Conservation (phyloP, 108 stramenopile species). For the Epithemia pelagica region DNA sequence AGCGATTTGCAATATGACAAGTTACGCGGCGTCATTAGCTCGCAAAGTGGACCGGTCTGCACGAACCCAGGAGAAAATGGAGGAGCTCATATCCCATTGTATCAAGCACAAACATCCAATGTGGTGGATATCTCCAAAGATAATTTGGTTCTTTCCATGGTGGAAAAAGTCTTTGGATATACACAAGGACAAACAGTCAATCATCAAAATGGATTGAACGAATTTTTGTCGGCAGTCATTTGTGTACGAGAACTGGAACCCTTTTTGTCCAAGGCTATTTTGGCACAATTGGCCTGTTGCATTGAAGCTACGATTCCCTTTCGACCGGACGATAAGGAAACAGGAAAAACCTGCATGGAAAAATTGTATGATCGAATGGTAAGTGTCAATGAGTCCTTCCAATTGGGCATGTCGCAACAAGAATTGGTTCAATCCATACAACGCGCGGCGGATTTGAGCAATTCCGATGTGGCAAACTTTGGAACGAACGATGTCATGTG, state of each 20-base stretch:
- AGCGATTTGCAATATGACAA: slow-evolving; percentile 24
- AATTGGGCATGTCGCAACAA: slow-evolving; percentile 22
- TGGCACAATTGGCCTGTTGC: slow-evolving; percentile 44
- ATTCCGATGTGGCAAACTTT: slow-evolving; percentile 46
- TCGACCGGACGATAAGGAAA: slow-evolving; percentile 16
- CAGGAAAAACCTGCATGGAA: slow-evolving; percentile 24
- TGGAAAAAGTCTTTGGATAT: slow-evolving; percentile 37
- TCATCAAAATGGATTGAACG: slow-evolving; percentile 37
- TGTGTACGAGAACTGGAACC: slow-evolving; percentile 29
- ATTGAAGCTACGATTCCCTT: slow-evolving; percentile 64
- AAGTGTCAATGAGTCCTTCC: slow-evolving; percentile 11
- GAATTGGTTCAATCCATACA: slow-evolving; percentile 32
- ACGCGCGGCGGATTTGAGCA: slow-evolving; percentile 28
- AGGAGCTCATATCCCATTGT: not conserved
- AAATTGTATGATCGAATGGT: slow-evolving; percentile 20
- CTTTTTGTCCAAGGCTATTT: slow-evolving; percentile 12
- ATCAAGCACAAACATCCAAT: not conserved
- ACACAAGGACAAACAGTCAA: slow-evolving; percentile 23
- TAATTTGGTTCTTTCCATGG: slow-evolving; percentile 20
- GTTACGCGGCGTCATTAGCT: slow-evolving; percentile 18
- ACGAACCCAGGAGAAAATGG: slow-evolving; percentile 3
- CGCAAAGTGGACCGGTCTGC: slow-evolving; percentile 1
- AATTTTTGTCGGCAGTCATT: slow-evolving; percentile 42
- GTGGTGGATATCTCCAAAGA: not conserved
- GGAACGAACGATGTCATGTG: slow-evolving; percentile 23